Percentiles rank a stretch among this genome's conserved stretches.
phyloP scores from a whole-genome alignment of 2,329 filamentous ascomycete species.

The Helminthosporium solani region DNA sequence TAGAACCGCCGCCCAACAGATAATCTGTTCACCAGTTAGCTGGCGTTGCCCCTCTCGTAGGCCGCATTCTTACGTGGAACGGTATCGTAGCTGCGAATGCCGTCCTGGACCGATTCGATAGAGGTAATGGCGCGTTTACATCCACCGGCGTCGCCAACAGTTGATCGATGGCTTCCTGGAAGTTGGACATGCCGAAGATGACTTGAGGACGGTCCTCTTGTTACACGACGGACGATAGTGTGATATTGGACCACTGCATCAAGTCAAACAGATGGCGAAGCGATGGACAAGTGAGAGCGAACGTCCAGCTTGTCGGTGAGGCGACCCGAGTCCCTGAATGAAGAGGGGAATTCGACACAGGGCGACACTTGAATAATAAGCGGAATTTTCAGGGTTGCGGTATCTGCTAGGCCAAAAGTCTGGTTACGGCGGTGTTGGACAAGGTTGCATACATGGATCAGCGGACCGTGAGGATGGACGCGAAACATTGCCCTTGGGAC shows the following conservation, averaged over 20 bases:
- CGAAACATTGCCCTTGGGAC: slow-evolving; percentile 1
- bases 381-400: neutral
- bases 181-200: slow-evolving; percentile 3
- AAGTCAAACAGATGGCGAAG: neutral
- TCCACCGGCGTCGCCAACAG: slow-evolving; percentile 25
- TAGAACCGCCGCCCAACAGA: slow-evolving; percentile 27
- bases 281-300: neutral
- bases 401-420: too few relatives aligned
- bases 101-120: slow-evolving; percentile 21
- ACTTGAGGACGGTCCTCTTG: neutral
- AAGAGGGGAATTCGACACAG: neutral
- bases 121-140: slow-evolving; percentile 22
- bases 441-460: neutral
- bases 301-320: neutral
- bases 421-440: neutral
- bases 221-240: neutral
- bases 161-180: slow-evolving; percentile 9
- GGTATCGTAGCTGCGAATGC: slow-evolving; percentile 31
- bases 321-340: neutral
- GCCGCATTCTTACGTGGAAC: slow-evolving; percentile 22
- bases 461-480: neutral
- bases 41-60: neutral
- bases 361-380: neutral
- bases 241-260: neutral
- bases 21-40: slow-evolving; percentile 17